Evolutionary conservation across 441 rosid genomes (phyloP).

Genomic region (Euphorbia schlechtendalii): DNA sequence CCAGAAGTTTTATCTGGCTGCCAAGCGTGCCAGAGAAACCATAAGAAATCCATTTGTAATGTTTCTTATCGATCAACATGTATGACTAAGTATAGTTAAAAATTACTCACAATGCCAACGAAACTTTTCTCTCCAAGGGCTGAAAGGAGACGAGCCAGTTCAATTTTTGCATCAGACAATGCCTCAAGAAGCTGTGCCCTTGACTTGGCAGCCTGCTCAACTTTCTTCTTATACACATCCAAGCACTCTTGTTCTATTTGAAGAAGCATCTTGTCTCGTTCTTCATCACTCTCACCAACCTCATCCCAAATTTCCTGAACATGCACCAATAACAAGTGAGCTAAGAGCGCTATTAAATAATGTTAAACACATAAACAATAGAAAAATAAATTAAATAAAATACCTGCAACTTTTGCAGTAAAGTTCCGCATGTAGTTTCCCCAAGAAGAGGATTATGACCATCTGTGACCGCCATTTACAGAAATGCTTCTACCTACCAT

Average conservation of each 20-base stretch:
- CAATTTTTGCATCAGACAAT: slow-evolving; percentile 80
- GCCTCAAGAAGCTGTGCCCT: slow-evolving; percentile 86
- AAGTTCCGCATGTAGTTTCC: slow-evolving; percentile 82
- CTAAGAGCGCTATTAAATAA: neutral
- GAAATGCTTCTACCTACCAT: slow-evolving; percentile 20
- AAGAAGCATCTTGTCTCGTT: slow-evolving; percentile 83
- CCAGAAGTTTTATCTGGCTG: slow-evolving; percentile 80
- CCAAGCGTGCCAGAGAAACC: slow-evolving; percentile 20
- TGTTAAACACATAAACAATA: neutral
- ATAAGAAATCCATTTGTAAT: slow-evolving; percentile 8
- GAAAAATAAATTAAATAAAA: neutral
- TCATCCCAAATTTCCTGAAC: slow-evolving; percentile 97
- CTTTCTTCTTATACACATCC: slow-evolving; percentile 93
- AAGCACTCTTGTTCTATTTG: slow-evolving; percentile 94
- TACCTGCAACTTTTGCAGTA: slow-evolving; percentile 89
- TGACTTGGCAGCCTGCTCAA: slow-evolving; percentile 78
- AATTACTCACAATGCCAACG: slow-evolving; percentile 63
- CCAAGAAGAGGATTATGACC: slow-evolving; percentile 73
- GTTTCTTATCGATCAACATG: neutral
- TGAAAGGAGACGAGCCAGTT: slow-evolving; percentile 66
- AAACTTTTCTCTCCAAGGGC: slow-evolving; percentile 81
- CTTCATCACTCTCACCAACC: slow-evolving; percentile 90
- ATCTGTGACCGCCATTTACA: slow-evolving; percentile 63
- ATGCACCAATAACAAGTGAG: neutral
- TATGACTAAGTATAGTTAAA: slow-evolving; percentile 7